These are phyloP conservation scores for Amphicarpaea edgeworthii DNA, from an alignment of 306 rosid species.

Conservation along the genomic window DNA sequence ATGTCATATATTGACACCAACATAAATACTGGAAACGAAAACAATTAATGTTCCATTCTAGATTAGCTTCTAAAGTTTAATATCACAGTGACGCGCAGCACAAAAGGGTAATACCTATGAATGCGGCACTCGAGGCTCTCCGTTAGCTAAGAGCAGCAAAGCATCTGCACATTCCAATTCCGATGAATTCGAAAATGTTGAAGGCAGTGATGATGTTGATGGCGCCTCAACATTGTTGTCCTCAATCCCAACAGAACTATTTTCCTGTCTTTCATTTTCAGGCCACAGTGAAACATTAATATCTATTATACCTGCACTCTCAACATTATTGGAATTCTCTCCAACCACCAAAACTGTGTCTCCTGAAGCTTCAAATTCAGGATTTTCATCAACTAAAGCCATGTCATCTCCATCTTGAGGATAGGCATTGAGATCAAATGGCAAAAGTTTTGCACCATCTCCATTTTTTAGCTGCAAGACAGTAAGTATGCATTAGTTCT, in stretches of 20 bases:
- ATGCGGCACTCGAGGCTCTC: too few relatives aligned
- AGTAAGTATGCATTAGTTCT: background rate
- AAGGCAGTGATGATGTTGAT: background rate
- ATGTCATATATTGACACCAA: too few relatives aligned
- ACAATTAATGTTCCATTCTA: too few relatives aligned
- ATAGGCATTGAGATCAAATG: constrained; percentile 36
- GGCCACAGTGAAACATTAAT: background rate
- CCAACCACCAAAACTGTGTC: background rate
- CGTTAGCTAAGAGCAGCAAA: too few relatives aligned
- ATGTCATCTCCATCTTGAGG: constrained; percentile 10
- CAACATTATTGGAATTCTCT: background rate
- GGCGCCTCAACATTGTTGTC: background rate
- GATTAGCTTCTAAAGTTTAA: too few relatives aligned
- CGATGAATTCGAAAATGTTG: background rate
- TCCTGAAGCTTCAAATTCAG: background rate
- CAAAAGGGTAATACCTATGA: background rate
- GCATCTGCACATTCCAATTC: background rate
- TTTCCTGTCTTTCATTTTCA: background rate
- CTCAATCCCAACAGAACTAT: background rate
- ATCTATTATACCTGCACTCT: background rate
- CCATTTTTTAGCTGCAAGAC: constrained; percentile 30
- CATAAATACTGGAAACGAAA: too few relatives aligned
- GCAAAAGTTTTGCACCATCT: background rate
- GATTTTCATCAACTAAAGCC: background rate
- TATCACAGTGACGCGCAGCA: background rate